Evolutionary conservation across 1,139 yeast genomes (phyloP), one percentile per base, ranked within the genome.

Genomic region (Yamadazyma siamensis): DNA sequence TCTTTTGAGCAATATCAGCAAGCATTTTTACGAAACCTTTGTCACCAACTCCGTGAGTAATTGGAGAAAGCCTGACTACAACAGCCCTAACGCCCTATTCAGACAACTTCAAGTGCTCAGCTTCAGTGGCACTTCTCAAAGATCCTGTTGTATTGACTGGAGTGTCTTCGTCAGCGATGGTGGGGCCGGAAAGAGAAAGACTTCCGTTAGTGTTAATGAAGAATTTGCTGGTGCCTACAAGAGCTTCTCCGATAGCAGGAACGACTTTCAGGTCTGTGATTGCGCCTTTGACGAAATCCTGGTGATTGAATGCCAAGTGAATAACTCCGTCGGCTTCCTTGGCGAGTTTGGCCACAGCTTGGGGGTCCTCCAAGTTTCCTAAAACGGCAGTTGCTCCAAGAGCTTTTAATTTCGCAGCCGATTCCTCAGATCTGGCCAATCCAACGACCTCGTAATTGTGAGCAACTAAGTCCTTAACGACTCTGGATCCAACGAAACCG

Each of bases 401-500:
- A 3, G 31, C 35, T 23, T 46, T 43, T 26, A 65, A 47, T 15
- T 44, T 41, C 4, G 54, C 59, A 16, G 67, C 70, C 31, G 61
- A 59, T 11, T 44, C 50, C 1, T 39, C 37, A 3, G 64, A 47
- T 48, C 71, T 52, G 9, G 61, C 70, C 2, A 65, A 43, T 6
- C 69, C 70, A 14, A 59, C 43, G 3, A 64, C 68, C 13, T 38
- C 39, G 43, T 62, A 60, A 10, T 53, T 56, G 22, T 51, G 41
- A 3, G 38, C 45, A 19, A 62, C 28, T 23, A 56, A 52, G 23
- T 35, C 41, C 35, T 54, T 43, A 24, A 55, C 44, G 12, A 58
- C 46, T 31, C 52, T 56, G 35, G 51, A 55, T 12, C 68, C 70
- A 34, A 65, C 55, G 38, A 52, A 64, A 2, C 71, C 71, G 13